Base-by-base conservation (phyloP, 345 rosid genomes). In the Brassica nigra region DNA sequence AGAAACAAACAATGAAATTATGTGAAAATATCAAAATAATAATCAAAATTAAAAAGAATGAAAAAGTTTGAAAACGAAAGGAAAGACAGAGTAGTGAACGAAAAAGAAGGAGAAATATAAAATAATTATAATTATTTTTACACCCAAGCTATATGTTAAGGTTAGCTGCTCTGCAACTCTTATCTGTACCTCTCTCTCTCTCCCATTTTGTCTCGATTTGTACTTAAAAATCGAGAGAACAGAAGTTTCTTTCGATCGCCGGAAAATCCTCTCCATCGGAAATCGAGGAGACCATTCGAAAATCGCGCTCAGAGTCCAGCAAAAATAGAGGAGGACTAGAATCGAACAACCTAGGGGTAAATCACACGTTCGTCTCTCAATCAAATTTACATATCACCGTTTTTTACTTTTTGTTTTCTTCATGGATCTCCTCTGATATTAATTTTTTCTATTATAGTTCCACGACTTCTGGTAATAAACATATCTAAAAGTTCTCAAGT, bases 31-130 rank as follows among this genome's bases (percentile, higher is more conserved):
- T 39, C 12, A 39, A 39, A 39, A 39, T 39, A 63, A n/a, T 62
- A 62, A 39, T 70, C 15, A 33, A 8, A 42, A 14, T 23, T 20
- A 62, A 33, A 77, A 6, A 70, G 18, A 62, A 34, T 31, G n/a
- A 64, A 78, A 39, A 78, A 11, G 76, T 71, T 64, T 15, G 81
- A 78, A 71, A 78, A 78, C 4, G 82, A 72, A 66, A 55, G 44
- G 12, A 39, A 39, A 39, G 44, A 39, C 5, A 31, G 33, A 30
- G 33, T 37, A 37, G 42, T 37, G 42, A 37, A 37, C 42, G 42
- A 8, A 34, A 34, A 34, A 34, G 11, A 39, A 39, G 44, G 44
- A 39, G 11, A 37, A 37, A 8, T 8, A 9, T 37, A 37, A 37
- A 37, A 8, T 8, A 37, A 37, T 37, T 36, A 36, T 4, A 33